phyloP scores from a whole-genome alignment of 768 basidiomycete genomes.

The Hericium coralloides region DNA sequence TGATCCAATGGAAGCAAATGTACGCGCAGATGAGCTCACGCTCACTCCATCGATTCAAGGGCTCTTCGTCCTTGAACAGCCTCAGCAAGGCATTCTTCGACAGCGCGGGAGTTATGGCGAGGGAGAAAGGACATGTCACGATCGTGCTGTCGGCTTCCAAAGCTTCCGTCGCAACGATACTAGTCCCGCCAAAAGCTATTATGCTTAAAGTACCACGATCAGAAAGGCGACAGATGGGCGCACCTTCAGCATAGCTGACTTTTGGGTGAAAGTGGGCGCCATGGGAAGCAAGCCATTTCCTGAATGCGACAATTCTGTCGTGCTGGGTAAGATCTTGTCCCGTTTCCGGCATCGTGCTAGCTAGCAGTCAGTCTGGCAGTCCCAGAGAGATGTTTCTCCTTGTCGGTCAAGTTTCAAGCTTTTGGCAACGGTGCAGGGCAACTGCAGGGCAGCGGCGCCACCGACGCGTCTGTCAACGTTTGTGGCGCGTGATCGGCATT shows the following conservation, averaged over 20 bases:
- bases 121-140: slow-evolving; percentile 58
- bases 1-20: slow-evolving; percentile 54
- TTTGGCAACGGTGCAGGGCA: too few relatives aligned
- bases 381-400: too few relatives aligned
- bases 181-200: slow-evolving; percentile 28
- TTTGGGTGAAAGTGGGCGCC: slow-evolving; percentile 45
- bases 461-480: too few relatives aligned
- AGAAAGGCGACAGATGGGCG: slow-evolving; percentile 8
- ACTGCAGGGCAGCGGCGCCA: too few relatives aligned
- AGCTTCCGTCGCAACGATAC: slow-evolving; percentile 39
- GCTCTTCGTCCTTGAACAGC: slow-evolving; percentile 24
- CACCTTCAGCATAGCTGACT: slow-evolving; percentile 40
- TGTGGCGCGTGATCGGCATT: too few relatives aligned
- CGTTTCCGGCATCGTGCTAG: neutral
- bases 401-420: too few relatives aligned
- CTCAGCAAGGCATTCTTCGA: slow-evolving; percentile 35
- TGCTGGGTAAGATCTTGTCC: slow-evolving; percentile 6
- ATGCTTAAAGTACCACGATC: neutral
- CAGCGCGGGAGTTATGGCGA: slow-evolving; percentile 50
- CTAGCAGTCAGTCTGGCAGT: too few relatives aligned
- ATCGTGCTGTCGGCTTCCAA: slow-evolving; percentile 43
- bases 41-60: slow-evolving; percentile 40
- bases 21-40: slow-evolving; percentile 65
- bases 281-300: slow-evolving; percentile 37
- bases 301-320: slow-evolving; percentile 25